A percentile compares a stretch with the other conserved stretches of the same genome.
Conservation (phyloP, 495 filamentous ascomycete genomes). For the Friedmanniomyces simplex region DNA sequence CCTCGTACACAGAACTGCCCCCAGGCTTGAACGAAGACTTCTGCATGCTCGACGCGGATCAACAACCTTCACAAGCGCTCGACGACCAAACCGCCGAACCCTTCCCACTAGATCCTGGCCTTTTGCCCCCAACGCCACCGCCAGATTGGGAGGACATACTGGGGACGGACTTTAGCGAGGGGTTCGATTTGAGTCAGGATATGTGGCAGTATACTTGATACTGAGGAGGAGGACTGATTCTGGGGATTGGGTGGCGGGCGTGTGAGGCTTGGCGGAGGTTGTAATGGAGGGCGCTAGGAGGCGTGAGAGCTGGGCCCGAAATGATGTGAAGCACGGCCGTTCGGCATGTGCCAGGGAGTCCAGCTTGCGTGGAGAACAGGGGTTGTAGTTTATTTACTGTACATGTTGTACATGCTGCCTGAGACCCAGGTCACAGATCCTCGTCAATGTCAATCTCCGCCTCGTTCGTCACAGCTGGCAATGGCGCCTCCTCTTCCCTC, state of each 20-base stretch:
- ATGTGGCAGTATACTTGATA: slow-evolving; percentile 1
- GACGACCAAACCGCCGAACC: not conserved
- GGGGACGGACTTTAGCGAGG: not conserved
- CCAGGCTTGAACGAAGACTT: not conserved
- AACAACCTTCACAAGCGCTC: not conserved
- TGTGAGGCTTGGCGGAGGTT: too few relatives aligned
- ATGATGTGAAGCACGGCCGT: too few relatives aligned
- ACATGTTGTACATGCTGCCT: not conserved
- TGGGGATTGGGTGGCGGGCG: too few relatives aligned
- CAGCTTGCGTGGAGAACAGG: too few relatives aligned
- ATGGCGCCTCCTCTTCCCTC: not conserved
- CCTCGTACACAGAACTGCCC: not conserved
- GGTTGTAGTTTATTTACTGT: not conserved
- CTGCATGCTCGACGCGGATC: not conserved
- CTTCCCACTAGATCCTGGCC: not conserved
- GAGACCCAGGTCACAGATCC: slow-evolving; percentile 6
- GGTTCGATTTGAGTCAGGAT: slow-evolving; percentile 1
- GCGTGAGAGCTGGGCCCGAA: too few relatives aligned
- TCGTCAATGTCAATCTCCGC: slow-evolving; percentile 20
- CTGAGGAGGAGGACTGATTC: too few relatives aligned
- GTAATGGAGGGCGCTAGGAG: too few relatives aligned
- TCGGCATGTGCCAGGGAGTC: too few relatives aligned
- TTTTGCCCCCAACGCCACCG: not conserved
- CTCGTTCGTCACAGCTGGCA: slow-evolving; percentile 14
- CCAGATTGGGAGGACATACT: slow-evolving; percentile 3